These are phyloP conservation scores for Rachicladosporium sp. DNA, from an alignment of 2,329 filamentous ascomycete genomes.

Conservation along the genomic window DNA sequence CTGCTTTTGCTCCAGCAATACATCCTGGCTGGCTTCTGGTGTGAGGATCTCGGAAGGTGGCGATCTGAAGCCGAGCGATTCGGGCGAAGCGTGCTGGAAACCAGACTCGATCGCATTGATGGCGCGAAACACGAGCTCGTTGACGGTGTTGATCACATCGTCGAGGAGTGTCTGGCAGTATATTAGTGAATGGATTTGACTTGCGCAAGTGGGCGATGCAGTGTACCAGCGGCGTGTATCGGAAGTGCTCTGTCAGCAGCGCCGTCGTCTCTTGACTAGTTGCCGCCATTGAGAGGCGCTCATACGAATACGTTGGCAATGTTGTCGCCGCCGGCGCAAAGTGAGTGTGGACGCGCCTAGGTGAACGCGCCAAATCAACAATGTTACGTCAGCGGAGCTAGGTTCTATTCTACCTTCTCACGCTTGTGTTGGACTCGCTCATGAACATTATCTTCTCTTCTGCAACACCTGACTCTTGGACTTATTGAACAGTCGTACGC, in stretches of 20 bases:
- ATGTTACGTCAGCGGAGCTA: too few species aligned
- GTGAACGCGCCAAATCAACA: too few species aligned
- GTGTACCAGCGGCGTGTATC: slow-evolving; percentile 79
- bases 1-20: slow-evolving; percentile 5
- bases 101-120: slow-evolving; percentile 79
- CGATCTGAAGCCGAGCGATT: slow-evolving; percentile 61
- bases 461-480: too few species aligned
- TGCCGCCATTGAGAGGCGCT: slow-evolving; percentile 27
- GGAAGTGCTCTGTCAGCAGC: slow-evolving; percentile 88
- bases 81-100: slow-evolving; percentile 60
- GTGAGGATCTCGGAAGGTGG: not conserved
- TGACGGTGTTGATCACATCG: slow-evolving; percentile 95
- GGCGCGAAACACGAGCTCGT: slow-evolving; percentile 81
- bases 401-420: too few species aligned
- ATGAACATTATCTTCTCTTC: too few species aligned
- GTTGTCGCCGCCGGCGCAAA: slow-evolving; percentile 4
- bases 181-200: slow-evolving; percentile 6
- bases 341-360: too few species aligned
- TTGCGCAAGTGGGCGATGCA: slow-evolving; percentile 4
- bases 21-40: slow-evolving; percentile 17
- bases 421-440: too few species aligned
- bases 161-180: slow-evolving; percentile 68
- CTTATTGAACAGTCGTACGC: too few species aligned
- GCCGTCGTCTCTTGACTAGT: slow-evolving; percentile 37
- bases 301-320: not conserved